phyloP scores from a whole-genome alignment of 2,329 filamentous ascomycete species.

The Beauveria scarabaeidicola region DNA sequence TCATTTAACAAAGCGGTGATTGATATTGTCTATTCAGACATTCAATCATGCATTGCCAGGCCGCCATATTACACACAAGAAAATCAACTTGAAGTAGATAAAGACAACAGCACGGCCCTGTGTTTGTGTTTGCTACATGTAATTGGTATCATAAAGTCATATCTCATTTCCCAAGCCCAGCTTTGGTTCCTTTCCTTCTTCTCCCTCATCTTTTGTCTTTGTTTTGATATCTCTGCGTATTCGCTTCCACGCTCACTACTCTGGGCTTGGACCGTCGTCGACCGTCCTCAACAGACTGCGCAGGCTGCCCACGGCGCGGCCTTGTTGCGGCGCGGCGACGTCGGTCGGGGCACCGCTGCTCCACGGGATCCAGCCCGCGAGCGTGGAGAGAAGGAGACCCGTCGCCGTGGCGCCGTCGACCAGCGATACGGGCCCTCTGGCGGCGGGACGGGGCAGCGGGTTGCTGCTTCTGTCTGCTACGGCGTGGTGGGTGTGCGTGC shows the following conservation, averaged over 20 bases:
- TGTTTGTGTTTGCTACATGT: not conserved
- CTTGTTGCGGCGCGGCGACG: conserved; percentile 22
- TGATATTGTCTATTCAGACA: too few species aligned
- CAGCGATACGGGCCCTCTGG: conserved; percentile 1
- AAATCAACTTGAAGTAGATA: too few species aligned
- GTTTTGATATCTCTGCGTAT: not conserved
- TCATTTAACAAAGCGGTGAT: too few species aligned
- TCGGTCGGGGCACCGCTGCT: conserved; percentile 15
- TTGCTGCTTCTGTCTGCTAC: not conserved
- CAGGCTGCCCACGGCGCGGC: conserved; percentile 49
- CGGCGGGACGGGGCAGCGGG: conserved; percentile 11
- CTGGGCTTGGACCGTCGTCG: not conserved
- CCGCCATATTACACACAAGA: too few species aligned
- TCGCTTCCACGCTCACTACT: not conserved
- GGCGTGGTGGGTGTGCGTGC: not conserved
- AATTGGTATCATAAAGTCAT: not conserved
- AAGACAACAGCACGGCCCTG: too few species aligned
- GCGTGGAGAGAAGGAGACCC: conserved; percentile 10
- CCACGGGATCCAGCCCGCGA: conserved; percentile 13
- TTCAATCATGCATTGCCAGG: too few species aligned
- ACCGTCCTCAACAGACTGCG: conserved; percentile 39
- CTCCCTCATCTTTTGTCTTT: not conserved
- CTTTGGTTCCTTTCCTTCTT: not conserved
- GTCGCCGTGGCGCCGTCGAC: conserved; percentile 8
- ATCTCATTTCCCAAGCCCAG: not conserved